Base-by-base conservation (phyloP, 1,284 basidiomycete genomes). In the Fomitopsis palustris region DNA sequence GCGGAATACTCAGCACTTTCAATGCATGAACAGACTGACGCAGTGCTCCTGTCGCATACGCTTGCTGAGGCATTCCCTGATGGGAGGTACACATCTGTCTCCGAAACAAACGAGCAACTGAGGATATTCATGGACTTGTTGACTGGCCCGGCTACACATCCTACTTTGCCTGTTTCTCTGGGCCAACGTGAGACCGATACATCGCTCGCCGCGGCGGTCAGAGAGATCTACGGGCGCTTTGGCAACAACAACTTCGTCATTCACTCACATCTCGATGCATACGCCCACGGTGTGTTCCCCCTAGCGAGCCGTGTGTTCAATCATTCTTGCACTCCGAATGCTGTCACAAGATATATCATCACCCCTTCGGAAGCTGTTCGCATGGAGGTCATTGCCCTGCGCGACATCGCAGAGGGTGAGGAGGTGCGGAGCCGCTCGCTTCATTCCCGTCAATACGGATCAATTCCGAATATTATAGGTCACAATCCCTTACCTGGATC, bases 161-260 rank as follows among this genome's bases (percentile, higher is more conserved):
- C 25, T 68, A 14, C 65, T 63, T 35, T 62, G 59, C 17, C 65
- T 74, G n/a, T 70, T 52, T 59, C 51, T 37, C 35, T 49, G 16
- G 27, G 59, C 9, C 29, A 35, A 56, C 43, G 4, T 4, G 42
- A 17, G 4, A 33, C 77, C 23, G 21, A 23, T 59, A 1, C 56
- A 19, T 12, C 35, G 45, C 47, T 17, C 31, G 33, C n/a, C 27
- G 62, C 71, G 3, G 61, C 67, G 4, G 61, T 66, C 0, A 33
- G 54, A n/a, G 67, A 68, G 3, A 57, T 88, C 1, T 85, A 82
- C 67, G 65, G 76, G 6, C 82, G 88, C 39, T 91, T 88, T 64
- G 81, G 82, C 43, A 92, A 90, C 74, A 92, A 91, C 69, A 90
- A 92, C 66, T 91, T 90, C 69, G 76, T 84, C 10, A 72, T 92